phyloP scores from a whole-genome alignment of 352 stramenopile species.

The Phytophthora pseudosyringae region DNA sequence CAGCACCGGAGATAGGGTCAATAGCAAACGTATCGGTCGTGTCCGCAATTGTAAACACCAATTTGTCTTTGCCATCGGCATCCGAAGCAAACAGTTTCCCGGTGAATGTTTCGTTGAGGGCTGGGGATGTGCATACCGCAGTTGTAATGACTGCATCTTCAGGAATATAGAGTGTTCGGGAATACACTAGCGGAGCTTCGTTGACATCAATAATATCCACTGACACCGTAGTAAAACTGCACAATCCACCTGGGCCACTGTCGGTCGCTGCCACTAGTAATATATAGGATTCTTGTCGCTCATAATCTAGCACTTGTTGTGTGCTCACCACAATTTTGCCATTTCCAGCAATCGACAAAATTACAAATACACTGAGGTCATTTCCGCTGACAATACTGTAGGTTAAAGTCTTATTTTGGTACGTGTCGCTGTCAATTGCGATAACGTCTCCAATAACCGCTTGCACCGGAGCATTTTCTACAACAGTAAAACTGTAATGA shows the following conservation, averaged over 20 bases:
- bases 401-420: conserved; percentile 57
- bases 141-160: conserved; percentile 30
- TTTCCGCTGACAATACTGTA: conserved; percentile 57
- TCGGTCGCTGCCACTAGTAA: conserved; percentile 27
- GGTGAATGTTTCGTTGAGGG: conserved; percentile 15
- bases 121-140: conserved; percentile 5
- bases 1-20: conserved; percentile 12
- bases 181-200: conserved; percentile 13
- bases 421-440: conserved; percentile 49
- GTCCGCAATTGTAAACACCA: conserved; percentile 20
- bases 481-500: conserved; percentile 41
- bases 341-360: conserved; percentile 45
- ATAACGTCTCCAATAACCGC: conserved; percentile 38
- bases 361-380: conserved; percentile 43
- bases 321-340: conserved; percentile 45
- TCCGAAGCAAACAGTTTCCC: conserved; percentile 20
- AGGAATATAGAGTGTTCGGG: conserved; percentile 23
- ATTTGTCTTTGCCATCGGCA: conserved; percentile 19
- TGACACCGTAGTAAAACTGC: conserved; percentile 10
- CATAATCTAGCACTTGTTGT: conserved; percentile 48
- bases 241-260: conserved; percentile 12
- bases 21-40: conserved; percentile 24
- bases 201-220: conserved; percentile 25
- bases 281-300: conserved; percentile 36
- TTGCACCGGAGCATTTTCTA: conserved; percentile 47